Conservation (phyloP, 2,329 filamentous ascomycete genomes). For the Alternaria alternata region DNA sequence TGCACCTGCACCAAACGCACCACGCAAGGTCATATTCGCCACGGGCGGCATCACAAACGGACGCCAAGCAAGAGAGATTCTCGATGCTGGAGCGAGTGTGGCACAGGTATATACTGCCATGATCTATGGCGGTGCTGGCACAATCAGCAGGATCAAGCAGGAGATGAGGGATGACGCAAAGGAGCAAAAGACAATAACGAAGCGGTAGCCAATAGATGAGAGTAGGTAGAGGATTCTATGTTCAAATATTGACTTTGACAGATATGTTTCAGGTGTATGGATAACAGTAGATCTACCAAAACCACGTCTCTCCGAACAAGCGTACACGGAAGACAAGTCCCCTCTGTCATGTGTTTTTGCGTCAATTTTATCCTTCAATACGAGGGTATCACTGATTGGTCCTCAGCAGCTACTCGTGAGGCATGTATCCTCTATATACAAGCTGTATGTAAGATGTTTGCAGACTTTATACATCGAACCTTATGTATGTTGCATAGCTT, state of each 20-base stretch:
- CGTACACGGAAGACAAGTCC: no score
- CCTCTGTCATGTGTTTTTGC: no score
- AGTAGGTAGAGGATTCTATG: neutral
- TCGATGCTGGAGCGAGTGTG: constrained; percentile 88
- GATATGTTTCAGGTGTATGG: neutral
- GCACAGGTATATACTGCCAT: constrained; percentile 90
- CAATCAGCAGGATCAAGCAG: constrained; percentile 62
- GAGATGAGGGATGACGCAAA: constrained; percentile 57
- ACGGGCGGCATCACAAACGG: constrained; percentile 93
- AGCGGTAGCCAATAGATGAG: constrained; percentile 9
- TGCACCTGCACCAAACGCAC: constrained; percentile 34
- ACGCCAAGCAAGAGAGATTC: constrained; percentile 78
- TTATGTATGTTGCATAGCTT: neutral
- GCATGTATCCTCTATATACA: no score
- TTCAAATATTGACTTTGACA: neutral
- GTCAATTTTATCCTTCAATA: no score
- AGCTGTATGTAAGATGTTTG: no score
- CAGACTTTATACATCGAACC: no score
- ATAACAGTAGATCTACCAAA: neutral
- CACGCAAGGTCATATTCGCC: constrained; percentile 85
- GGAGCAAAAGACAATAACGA: constrained; percentile 33
- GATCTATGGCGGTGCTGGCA: constrained; percentile 69
- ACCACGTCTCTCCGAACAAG: neutral
- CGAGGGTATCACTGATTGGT: neutral
- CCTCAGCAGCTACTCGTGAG: neutral